Conservation (phyloP, 768 basidiomycete species). For the Amanita rimosa region DNA sequence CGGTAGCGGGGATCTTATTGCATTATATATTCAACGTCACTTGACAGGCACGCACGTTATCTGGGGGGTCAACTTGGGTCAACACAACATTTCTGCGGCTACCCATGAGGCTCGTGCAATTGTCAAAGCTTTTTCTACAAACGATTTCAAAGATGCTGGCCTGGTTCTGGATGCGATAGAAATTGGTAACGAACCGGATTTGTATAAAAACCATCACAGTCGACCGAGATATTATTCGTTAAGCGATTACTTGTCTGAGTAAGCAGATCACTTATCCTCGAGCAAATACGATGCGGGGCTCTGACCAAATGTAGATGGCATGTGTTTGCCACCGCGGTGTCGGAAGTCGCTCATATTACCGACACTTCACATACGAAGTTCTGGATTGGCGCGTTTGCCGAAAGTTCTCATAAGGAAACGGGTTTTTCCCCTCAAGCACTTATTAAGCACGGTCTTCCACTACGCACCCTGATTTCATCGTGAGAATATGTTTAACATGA, state of each 20-base stretch:
- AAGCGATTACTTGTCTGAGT: conserved; percentile 39
- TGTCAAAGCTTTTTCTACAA: conserved; percentile 31
- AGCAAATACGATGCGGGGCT: background rate
- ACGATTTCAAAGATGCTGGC: conserved; percentile 23
- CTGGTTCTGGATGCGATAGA: conserved; percentile 46
- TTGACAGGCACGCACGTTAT: conserved; percentile 43
- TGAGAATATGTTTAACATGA: conserved; percentile 16
- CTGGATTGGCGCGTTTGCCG: conserved; percentile 32
- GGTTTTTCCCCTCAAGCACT: conserved; percentile 58
- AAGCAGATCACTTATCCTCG: conserved; percentile 13
- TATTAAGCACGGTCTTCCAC: conserved; percentile 40
- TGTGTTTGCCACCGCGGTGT: conserved; percentile 38
- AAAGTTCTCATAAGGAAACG: conserved; percentile 29
- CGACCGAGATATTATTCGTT: conserved; percentile 27
- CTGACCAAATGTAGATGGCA: conserved; percentile 31
- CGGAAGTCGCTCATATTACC: conserved; percentile 25
- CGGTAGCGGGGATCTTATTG: conserved; percentile 1
- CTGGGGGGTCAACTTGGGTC: conserved; percentile 58
- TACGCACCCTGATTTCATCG: conserved; percentile 43
- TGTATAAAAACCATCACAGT: conserved; percentile 35
- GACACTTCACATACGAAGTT: conserved; percentile 29
- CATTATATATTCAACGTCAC: background rate
- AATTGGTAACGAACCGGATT: conserved; percentile 52
- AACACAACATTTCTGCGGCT: conserved; percentile 36
- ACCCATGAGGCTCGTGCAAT: conserved; percentile 38